A percentile compares a stretch with the other conserved stretches of the same genome.
Conservation (phyloP, 2,329 filamentous ascomycete genomes). For the Stemphylium vesicarium region DNA sequence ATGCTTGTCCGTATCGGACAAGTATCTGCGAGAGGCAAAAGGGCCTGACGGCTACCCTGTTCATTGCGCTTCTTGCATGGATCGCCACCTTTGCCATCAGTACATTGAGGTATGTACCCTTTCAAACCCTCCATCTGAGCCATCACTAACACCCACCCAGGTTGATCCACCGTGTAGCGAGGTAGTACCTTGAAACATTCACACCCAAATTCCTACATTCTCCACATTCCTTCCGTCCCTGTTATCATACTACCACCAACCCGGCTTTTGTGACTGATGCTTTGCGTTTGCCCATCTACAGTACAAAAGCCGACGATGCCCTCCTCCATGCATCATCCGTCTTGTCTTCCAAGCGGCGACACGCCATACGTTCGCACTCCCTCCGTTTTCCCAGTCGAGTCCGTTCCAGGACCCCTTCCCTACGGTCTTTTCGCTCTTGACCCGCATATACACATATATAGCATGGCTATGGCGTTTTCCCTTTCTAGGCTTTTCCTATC, state of each 20-base stretch:
- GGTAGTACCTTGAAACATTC: constrained; percentile 26
- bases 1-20: constrained; percentile 37
- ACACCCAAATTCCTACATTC: constrained; percentile 1
- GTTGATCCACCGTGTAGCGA: constrained; percentile 39
- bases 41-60: constrained; percentile 76
- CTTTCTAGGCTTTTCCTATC: not conserved
- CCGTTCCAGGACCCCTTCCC: constrained; percentile 9
- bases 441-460: not conserved
- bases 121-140: not conserved
- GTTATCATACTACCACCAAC: not conserved
- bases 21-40: constrained; percentile 68
- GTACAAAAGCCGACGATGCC: constrained; percentile 6
- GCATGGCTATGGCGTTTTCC: constrained; percentile 15
- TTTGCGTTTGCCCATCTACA: not conserved
- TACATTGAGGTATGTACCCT: constrained; percentile 43
- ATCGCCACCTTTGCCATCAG: constrained; percentile 87
- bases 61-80: constrained; percentile 88
- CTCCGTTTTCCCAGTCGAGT: constrained; percentile 16
- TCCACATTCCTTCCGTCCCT: constrained; percentile 3
- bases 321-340: constrained; percentile 11
- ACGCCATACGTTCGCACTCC: constrained; percentile 4
- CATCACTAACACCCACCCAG: constrained; percentile 19
- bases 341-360: constrained; percentile 7
- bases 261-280: not conserved
- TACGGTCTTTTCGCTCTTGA: constrained; percentile 13